phyloP scores from a whole-genome alignment of 228 moss, liverwort and hornwort species.

The Sphagnum magellanicum region DNA sequence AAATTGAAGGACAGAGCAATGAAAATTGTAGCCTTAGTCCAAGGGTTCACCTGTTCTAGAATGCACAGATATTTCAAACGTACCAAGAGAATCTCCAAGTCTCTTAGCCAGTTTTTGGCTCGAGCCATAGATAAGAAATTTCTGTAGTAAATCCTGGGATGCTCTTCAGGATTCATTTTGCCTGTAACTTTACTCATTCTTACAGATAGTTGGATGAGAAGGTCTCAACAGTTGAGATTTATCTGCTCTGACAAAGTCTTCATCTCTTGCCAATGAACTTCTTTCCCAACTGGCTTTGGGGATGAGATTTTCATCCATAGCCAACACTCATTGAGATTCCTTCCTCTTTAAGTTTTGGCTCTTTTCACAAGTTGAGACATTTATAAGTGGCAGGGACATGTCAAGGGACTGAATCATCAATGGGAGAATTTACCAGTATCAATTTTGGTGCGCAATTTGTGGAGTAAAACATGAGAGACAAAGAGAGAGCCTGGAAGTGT shows the following conservation, averaged over 20 bases:
- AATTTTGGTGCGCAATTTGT: slow-evolving; percentile 24
- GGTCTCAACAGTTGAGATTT: too few species aligned
- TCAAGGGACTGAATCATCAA: slow-evolving; percentile 14
- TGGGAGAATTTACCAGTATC: slow-evolving; percentile 18
- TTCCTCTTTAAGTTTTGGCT: not conserved
- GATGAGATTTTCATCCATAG: not conserved
- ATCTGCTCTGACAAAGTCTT: too few species aligned
- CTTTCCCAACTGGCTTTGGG: not conserved
- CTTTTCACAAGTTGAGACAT: not conserved
- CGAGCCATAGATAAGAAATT: not conserved
- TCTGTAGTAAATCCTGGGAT: too few species aligned
- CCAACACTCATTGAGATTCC: not conserved
- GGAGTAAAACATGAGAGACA: slow-evolving; percentile 2
- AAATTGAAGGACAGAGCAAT: not conserved
- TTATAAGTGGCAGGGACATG: slow-evolving; percentile 22
- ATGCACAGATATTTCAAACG: too few species aligned
- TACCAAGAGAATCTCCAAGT: not conserved
- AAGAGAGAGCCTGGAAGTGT: not conserved
- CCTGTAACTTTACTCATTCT: too few species aligned
- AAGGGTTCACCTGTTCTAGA: not conserved
- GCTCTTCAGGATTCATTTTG: too few species aligned
- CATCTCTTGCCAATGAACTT: too few species aligned
- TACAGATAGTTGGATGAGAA: too few species aligned
- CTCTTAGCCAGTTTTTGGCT: not conserved
- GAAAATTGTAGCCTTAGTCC: not conserved